Conservation (phyloP, 129 eudicot species). For the Dittrichia graveolens region DNA sequence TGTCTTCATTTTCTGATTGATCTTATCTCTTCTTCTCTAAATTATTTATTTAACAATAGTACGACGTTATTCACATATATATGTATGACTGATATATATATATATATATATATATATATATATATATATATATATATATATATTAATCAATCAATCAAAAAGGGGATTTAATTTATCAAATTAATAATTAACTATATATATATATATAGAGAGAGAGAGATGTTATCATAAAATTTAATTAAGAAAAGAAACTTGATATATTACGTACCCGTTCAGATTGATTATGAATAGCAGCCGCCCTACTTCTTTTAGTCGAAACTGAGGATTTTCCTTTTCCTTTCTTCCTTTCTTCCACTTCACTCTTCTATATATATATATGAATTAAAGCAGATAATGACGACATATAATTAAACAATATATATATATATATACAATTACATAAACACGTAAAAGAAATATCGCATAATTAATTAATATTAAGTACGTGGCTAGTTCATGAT, state of each 20-base stretch:
- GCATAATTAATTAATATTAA: too few species aligned
- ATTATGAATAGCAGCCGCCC: constrained; percentile 92
- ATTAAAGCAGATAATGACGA: neutral
- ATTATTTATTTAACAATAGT: neutral
- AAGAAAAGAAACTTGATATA: neutral
- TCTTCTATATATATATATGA: constrained; percentile 29
- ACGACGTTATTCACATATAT: neutral
- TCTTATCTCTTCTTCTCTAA: constrained; percentile 91
- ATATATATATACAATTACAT: neutral
- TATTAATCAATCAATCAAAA: too few species aligned
- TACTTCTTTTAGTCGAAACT: constrained; percentile 62
- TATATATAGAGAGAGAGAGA: too few species aligned
- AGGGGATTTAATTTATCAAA: too few species aligned
- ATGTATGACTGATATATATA: too few species aligned
- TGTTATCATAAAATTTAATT: too few species aligned
- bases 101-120: too few species aligned
- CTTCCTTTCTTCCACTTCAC: constrained; percentile 40
- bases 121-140: too few species aligned
- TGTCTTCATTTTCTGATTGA: constrained; percentile 90
- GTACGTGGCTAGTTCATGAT: too few species aligned
- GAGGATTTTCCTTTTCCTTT: constrained; percentile 60
- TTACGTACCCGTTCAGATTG: constrained; percentile 77
- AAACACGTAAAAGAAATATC: neutral
- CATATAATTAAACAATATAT: neutral
- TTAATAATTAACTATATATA: too few species aligned